Evolutionary conservation across 2,329 filamentous ascomycete genomes (phyloP).

Genomic region (Beauveria sp.): DNA sequence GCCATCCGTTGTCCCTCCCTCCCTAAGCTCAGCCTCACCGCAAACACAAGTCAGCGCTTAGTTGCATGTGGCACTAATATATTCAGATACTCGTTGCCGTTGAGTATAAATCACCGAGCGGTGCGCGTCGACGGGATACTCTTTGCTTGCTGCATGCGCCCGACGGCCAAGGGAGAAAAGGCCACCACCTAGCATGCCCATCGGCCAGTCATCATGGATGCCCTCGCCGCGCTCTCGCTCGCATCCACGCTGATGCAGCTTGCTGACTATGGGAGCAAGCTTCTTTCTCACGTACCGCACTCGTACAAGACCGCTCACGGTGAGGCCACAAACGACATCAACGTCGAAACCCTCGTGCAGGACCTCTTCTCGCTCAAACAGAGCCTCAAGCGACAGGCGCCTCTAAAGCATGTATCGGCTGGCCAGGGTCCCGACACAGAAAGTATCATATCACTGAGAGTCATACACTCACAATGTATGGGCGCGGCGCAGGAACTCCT

Average conservation of each 20-base stretch:
- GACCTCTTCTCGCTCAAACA: conserved; percentile 3
- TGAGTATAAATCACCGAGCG: not conserved
- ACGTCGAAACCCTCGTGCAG: not conserved
- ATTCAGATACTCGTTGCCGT: not conserved
- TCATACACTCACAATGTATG: not conserved
- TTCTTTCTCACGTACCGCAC: not conserved
- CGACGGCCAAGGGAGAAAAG: not conserved
- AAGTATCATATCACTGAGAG: not conserved
- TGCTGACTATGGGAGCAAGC: not conserved
- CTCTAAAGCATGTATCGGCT: not conserved
- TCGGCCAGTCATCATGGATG: not conserved
- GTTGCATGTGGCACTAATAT: not conserved
- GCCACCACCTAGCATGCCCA: not conserved
- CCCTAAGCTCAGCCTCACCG: not conserved
- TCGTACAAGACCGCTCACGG: not conserved
- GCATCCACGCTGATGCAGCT: not conserved
- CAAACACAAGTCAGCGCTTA: not conserved
- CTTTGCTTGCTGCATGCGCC: not conserved
- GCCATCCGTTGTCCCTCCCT: not conserved
- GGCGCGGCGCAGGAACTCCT: not conserved
- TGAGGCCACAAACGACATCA: not conserved
- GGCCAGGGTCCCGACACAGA: not conserved
- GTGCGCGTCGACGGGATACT: not conserved
- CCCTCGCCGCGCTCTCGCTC: conserved; percentile 4
- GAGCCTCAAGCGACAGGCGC: not conserved